Conservation (phyloP, 768 basidiomycete genomes). For the Lentinula raphanica region DNA sequence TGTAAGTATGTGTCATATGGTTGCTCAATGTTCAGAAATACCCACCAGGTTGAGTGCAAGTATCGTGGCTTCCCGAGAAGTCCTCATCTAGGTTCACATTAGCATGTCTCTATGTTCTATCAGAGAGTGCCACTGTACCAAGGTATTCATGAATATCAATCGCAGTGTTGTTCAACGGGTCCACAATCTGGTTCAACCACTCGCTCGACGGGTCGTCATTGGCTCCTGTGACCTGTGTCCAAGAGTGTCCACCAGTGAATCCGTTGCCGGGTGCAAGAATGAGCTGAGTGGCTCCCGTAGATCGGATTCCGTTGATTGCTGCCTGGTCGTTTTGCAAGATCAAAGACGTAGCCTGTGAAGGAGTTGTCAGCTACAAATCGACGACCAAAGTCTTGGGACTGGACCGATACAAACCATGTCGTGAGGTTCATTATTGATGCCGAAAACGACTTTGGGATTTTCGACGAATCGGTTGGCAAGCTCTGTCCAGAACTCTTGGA, state of each 20-base stretch:
- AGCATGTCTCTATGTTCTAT: neutral
- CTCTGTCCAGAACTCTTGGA: slow-evolving; percentile 37
- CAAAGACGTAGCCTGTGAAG: slow-evolving; percentile 32
- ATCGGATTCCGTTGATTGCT: slow-evolving; percentile 38
- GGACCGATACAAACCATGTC: slow-evolving; percentile 28
- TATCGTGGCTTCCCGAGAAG: slow-evolving; percentile 37
- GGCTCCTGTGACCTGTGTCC: slow-evolving; percentile 32
- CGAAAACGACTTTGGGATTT: slow-evolving; percentile 42
- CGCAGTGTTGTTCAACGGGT: slow-evolving; percentile 37
- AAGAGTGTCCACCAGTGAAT: slow-evolving; percentile 41
- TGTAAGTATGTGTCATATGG: neutral
- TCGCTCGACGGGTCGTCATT: slow-evolving; percentile 35
- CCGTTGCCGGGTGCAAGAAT: slow-evolving; percentile 44
- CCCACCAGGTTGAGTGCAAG: slow-evolving; percentile 37
- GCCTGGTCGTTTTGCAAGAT: slow-evolving; percentile 39
- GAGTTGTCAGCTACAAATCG: neutral
- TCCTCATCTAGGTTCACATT: slow-evolving; percentile 26
- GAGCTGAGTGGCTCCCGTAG: slow-evolving; percentile 34
- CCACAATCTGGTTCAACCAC: slow-evolving; percentile 34
- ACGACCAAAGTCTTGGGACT: neutral
- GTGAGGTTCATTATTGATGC: slow-evolving; percentile 44
- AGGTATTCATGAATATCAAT: slow-evolving; percentile 39
- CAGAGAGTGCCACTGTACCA: neutral
- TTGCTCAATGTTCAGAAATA: neutral
- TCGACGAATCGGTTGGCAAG: slow-evolving; percentile 33